Conservation (phyloP, 805 yeast species). For the Blastobotrys peoriensis region DNA sequence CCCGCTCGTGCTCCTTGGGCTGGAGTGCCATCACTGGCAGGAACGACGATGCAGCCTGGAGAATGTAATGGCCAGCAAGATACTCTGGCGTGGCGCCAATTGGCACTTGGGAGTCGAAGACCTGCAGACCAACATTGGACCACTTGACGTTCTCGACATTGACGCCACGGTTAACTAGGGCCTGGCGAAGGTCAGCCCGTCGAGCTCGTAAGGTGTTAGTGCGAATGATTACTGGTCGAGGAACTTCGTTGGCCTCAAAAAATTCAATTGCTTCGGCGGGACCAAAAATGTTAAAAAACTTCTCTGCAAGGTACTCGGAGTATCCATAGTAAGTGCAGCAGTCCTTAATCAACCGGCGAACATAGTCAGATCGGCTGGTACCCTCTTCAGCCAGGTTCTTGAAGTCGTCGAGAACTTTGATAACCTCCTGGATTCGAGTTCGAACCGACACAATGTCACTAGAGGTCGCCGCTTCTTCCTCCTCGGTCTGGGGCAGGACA, state of each 20-base stretch:
- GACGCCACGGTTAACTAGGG: constrained; percentile 92
- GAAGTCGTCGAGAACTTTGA: constrained; percentile 89
- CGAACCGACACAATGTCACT: constrained; percentile 77
- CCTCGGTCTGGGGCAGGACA: constrained; percentile 62
- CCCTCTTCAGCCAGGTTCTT: constrained; percentile 78
- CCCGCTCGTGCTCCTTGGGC: constrained; percentile 95
- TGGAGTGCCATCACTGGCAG: constrained; percentile 96
- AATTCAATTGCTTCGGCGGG: constrained; percentile 97
- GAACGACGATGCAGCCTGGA: constrained; percentile 98
- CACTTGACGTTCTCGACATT: constrained; percentile 93
- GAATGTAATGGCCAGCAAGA: constrained; percentile 92
- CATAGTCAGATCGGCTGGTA: constrained; percentile 76
- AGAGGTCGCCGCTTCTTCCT: constrained; percentile 41
- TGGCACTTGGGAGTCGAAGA: constrained; percentile 98
- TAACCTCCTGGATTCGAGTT: constrained; percentile 92
- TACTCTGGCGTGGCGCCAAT: constrained; percentile 99
- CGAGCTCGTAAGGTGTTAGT: constrained; percentile 94
- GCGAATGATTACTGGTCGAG: constrained; percentile 94
- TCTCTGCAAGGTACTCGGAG: constrained; percentile 85
- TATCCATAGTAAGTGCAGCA: constrained; percentile 93
- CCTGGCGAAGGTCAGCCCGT: constrained; percentile 93
- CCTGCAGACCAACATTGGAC: constrained; percentile 97
- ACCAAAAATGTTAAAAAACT: constrained; percentile 81
- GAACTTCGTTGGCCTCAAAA: constrained; percentile 96
- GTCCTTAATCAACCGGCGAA: constrained; percentile 71